Base-by-base conservation (phyloP, 306 rosid species). In the Acacia melanoxylon region DNA sequence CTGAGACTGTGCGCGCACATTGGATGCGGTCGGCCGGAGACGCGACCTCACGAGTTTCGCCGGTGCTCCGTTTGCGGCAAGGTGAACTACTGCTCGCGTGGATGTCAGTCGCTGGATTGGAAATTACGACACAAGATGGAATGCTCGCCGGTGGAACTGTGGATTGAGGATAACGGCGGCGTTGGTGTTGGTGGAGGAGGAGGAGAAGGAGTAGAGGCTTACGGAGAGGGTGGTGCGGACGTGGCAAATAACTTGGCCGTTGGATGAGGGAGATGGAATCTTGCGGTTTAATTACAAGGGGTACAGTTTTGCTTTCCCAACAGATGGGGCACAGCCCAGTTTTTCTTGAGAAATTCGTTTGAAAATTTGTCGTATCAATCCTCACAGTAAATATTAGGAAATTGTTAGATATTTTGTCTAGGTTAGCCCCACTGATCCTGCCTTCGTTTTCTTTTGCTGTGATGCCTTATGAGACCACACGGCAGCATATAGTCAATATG, bases 61-160 rank as follows among this genome's bases (percentile, higher is more conserved):
- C 84, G 91, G 74, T 92, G 97, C 84, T 89, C 97, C 6, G 89
- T 89, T 13, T 90, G 94, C 59, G 92, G 92, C 2, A 82, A 61
- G 78, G 97, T 82, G 67, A 89, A 89, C 24, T 92, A 92, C 51
- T 92, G 97, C 81, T 92, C 97, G 17, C 92, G 97, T 48, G 92
- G 87, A 20, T 92, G 97, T 75, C 94, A 90, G 72, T 91, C 91
- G 75, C 85, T 92, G 13, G 92, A 92, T 62, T 92, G 97, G 97
- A 92, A 89, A 83, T 61, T 83, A 65, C 59, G 92, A 33, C 97
- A 92, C 46, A 90, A 84, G 78, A 59, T 35, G 51, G 85, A 87
- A 58, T 92, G 97, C 65, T 59, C 77, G n/a, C 89, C 89, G 61
- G 76, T 44, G 25, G 83, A 72, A 16, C 78, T 62, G 87, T 74